These are phyloP conservation scores for Globisporangium cystogenes DNA, from an alignment of 352 stramenopile species.

Conservation along the genomic window DNA sequence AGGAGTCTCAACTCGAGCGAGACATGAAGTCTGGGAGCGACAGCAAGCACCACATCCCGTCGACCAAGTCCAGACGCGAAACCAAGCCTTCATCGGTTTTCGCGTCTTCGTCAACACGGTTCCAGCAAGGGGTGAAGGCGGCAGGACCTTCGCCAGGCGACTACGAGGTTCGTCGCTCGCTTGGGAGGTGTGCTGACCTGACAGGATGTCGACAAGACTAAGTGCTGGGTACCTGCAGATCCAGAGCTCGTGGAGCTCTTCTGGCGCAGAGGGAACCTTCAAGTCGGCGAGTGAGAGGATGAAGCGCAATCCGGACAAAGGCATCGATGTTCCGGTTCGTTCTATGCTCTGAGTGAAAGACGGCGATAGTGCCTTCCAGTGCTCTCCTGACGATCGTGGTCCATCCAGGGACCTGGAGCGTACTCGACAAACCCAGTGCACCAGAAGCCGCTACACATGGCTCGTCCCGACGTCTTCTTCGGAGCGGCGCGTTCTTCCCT, in stretches of 20 bases:
- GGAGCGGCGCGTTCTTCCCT: conserved; percentile 31
- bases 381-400: background rate
- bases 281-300: conserved; percentile 60
- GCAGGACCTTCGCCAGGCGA: conserved; percentile 50
- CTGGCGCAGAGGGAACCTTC: conserved; percentile 56
- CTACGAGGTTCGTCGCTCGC: conserved; percentile 45
- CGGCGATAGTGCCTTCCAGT: background rate
- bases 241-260: conserved; percentile 51
- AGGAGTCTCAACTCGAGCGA: conserved; percentile 50
- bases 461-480: conserved; percentile 66
- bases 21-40: conserved; percentile 39
- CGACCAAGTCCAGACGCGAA: conserved; percentile 17
- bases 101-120: conserved; percentile 54
- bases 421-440: conserved; percentile 38
- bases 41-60: conserved; percentile 12
- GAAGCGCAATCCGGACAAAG: conserved; percentile 25
- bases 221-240: conserved; percentile 21
- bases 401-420: conserved; percentile 40
- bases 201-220: background rate
- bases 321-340: conserved; percentile 42
- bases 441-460: conserved; percentile 58
- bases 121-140: conserved; percentile 27
- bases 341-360: background rate
- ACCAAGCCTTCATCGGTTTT: conserved; percentile 57
- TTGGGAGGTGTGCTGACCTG: background rate